Conservation (phyloP, 176 grass and related monocot species). For the Coix lacrymajobi region DNA sequence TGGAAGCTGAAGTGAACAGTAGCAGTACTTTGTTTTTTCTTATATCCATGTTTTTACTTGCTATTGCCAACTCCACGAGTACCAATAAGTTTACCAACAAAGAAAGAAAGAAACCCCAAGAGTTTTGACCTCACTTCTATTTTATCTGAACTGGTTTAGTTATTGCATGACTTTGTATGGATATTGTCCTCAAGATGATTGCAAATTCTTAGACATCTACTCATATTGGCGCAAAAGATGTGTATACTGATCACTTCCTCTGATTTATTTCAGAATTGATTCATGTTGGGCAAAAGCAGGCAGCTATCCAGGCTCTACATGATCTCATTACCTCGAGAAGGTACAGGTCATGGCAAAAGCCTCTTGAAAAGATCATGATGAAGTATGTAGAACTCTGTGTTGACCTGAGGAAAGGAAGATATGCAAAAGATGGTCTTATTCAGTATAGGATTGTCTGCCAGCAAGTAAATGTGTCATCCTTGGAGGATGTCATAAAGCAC, state of each 20-base stretch:
- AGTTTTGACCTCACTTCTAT: background rate
- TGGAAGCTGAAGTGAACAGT: background rate
- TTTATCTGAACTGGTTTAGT: background rate
- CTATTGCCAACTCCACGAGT: background rate
- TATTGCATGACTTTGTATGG: background rate
- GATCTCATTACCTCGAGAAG: constrained; percentile 97
- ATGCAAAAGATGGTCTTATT: constrained; percentile 97
- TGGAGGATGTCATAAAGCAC: constrained; percentile 97
- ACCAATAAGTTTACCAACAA: background rate
- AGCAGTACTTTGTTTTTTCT: background rate
- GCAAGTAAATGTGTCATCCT: constrained; percentile 88
- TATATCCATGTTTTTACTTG: background rate
- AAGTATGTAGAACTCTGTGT: constrained; percentile 96
- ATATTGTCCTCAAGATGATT: background rate
- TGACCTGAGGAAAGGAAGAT: constrained; percentile 84
- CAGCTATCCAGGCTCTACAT: constrained; percentile 86
- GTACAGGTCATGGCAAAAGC: constrained; percentile 91
- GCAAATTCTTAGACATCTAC: background rate
- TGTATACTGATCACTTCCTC: constrained; percentile 3
- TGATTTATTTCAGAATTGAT: constrained; percentile 66
- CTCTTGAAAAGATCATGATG: constrained; percentile 95
- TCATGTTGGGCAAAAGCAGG: constrained; percentile 98
- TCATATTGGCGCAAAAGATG: background rate
- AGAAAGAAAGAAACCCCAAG: background rate
- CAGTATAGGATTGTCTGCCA: constrained; percentile 96